A percentile compares a stretch with the other conserved stretches of the same genome.
Evolutionary conservation across 768 basidiomycete species (phyloP).

Genomic region (Mrakia gelida): DNA sequence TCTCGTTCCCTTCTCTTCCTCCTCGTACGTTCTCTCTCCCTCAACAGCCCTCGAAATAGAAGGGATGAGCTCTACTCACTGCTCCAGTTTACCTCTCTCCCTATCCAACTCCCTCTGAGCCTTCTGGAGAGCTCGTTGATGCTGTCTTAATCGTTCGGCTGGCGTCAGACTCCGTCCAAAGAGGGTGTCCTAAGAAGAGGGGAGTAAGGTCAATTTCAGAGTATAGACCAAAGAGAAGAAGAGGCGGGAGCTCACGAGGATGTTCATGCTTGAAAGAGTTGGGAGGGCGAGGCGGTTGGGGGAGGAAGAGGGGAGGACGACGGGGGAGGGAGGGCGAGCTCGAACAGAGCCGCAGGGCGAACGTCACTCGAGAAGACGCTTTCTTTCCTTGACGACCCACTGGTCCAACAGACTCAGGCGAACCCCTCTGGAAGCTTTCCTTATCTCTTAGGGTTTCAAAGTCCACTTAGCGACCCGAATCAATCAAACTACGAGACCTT

Average conservation of each 20-base stretch:
- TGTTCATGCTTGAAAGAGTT: neutral
- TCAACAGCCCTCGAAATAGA: no score
- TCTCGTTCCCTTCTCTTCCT: neutral
- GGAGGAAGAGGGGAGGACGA: neutral
- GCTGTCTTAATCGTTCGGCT: conserved; percentile 91
- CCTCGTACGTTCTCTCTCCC: neutral
- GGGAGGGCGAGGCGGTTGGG: neutral
- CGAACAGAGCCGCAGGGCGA: neutral
- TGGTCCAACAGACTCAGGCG: no score
- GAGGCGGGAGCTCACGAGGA: neutral
- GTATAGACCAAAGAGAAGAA: no score
- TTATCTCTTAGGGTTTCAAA: neutral
- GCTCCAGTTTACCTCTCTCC: conserved; percentile 88
- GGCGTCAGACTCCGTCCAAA: conserved; percentile 93
- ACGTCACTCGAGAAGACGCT: no score
- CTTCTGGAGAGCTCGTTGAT: conserved; percentile 91
- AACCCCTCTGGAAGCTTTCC: neutral
- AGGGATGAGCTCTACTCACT: conserved; percentile 48
- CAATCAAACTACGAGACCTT: neutral
- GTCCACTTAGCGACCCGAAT: neutral
- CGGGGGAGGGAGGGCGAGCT: neutral
- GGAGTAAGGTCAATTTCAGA: neutral
- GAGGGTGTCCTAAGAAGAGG: conserved; percentile 67
- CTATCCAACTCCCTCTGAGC: conserved; percentile 97
- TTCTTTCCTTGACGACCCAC: no score